Conservation (phyloP, 805 yeast genomes). For the Limtongia smithiae region DNA sequence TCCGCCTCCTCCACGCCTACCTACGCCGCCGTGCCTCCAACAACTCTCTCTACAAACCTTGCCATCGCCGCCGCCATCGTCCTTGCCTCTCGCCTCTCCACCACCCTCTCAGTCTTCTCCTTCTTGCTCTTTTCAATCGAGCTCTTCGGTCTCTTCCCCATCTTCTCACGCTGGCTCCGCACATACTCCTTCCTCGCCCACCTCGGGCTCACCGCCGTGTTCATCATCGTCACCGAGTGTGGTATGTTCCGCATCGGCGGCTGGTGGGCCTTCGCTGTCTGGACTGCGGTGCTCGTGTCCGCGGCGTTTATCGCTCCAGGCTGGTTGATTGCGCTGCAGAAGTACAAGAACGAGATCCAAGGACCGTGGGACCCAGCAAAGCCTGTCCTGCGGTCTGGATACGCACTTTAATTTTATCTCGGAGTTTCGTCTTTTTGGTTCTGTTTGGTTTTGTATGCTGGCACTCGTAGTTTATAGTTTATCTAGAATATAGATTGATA, state of each 20-base stretch:
- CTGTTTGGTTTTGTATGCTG: neutral
- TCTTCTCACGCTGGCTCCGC: constrained; percentile 60
- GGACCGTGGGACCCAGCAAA: constrained; percentile 94
- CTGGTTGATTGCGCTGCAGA: constrained; percentile 67
- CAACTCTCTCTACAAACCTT: constrained; percentile 75
- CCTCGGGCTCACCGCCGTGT: constrained; percentile 15
- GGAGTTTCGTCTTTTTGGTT: neutral
- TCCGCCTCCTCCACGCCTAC: neutral
- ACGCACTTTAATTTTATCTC: neutral
- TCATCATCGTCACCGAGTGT: constrained; percentile 35
- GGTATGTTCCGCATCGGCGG: constrained; percentile 44
- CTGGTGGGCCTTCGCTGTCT: constrained; percentile 42
- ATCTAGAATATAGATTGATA: no score
- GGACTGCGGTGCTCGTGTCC: constrained; percentile 49
- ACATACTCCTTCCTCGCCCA: constrained; percentile 32
- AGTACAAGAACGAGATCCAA: constrained; percentile 76
- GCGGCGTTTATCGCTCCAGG: constrained; percentile 61
- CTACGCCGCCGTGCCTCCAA: constrained; percentile 35
- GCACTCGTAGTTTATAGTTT: neutral
- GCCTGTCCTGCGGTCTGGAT: constrained; percentile 47
- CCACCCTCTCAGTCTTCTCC: constrained; percentile 75
- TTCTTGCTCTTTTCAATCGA: constrained; percentile 74
- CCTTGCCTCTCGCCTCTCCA: constrained; percentile 76
- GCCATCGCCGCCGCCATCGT: constrained; percentile 84
- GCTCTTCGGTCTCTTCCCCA: constrained; percentile 67